A percentile compares a stretch with the other conserved stretches of the same genome.
phyloP scores from a whole-genome alignment of 2,329 filamentous ascomycete genomes.

The Colletotrichum ledebouriae region DNA sequence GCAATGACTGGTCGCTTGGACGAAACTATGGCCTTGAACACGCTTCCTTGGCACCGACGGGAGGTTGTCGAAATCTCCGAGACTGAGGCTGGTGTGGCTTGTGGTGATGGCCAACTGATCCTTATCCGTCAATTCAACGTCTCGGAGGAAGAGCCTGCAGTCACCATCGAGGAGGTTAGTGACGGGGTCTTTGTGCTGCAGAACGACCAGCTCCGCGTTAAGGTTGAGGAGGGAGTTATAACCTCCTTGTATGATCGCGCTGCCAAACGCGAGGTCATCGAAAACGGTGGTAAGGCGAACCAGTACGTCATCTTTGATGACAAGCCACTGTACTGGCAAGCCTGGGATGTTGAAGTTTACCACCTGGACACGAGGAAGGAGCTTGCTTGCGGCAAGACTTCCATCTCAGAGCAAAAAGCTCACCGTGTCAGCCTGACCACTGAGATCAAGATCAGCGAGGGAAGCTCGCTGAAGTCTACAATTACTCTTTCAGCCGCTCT shows the following conservation, averaged over 20 bases:
- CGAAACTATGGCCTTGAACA: conserved; percentile 79
- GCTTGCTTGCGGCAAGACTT: conserved; percentile 76
- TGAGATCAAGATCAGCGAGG: conserved; percentile 87
- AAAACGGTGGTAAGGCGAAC: conserved; percentile 81
- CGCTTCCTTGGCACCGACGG: conserved; percentile 85
- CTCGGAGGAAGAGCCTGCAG: conserved; percentile 59
- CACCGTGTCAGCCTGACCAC: conserved; percentile 87
- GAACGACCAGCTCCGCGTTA: conserved; percentile 82
- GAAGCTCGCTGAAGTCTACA: conserved; percentile 88
- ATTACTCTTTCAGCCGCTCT: conserved; percentile 82
- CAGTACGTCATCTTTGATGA: conserved; percentile 97
- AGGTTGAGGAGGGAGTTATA: conserved; percentile 81
- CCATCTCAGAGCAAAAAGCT: conserved; percentile 77
- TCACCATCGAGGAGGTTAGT: conserved; percentile 64
- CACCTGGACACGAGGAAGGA: conserved; percentile 90
- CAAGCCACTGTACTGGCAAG: conserved; percentile 97
- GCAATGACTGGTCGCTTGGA: conserved; percentile 55
- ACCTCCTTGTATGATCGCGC: conserved; percentile 85
- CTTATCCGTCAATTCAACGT: conserved; percentile 64
- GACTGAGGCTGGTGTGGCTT: conserved; percentile 66
- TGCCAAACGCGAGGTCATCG: conserved; percentile 82
- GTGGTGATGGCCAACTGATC: conserved; percentile 67
- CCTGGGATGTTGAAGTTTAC: conserved; percentile 98
- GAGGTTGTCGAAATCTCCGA: conserved; percentile 77
- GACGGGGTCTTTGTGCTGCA: conserved; percentile 80